A percentile compares a stretch with the other conserved stretches of the same genome.
phyloP scores from a whole-genome alignment of 2,329 filamentous ascomycete species.

The Zymoseptoria ardabiliae region DNA sequence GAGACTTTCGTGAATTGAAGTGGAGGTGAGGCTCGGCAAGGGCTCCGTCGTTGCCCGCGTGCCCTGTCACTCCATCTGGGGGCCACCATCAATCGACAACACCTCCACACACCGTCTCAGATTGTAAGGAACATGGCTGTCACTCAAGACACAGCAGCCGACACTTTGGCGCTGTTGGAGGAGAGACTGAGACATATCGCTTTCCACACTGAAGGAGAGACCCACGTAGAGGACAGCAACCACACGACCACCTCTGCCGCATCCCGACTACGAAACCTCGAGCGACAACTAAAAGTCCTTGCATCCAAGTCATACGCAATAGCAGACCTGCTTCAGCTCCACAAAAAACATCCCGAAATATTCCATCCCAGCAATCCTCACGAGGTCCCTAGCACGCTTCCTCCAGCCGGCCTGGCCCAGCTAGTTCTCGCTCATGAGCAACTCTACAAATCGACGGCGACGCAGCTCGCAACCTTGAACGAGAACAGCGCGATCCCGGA shows the following conservation, averaged over 20 bases:
- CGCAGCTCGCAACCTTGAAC: conserved; percentile 38
- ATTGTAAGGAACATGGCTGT: conserved; percentile 3
- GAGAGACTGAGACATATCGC: conserved; percentile 39
- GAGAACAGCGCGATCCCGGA: conserved; percentile 38
- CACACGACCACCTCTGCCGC: conserved; percentile 12
- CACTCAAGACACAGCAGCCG: conserved; percentile 9
- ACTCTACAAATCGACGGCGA: conserved; percentile 35
- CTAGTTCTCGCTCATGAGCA: conserved; percentile 40
- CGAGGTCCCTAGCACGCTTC: conserved; percentile 18
- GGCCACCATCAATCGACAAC: background rate
- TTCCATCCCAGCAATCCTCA: conserved; percentile 20
- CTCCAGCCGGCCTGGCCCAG: conserved; percentile 23
- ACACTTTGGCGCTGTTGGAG: conserved; percentile 38
- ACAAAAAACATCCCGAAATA: conserved; percentile 36
- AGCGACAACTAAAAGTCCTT: conserved; percentile 30
- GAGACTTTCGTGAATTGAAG: too few relatives aligned
- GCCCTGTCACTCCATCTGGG: background rate
- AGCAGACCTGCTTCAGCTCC: conserved; percentile 34
- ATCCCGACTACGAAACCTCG: conserved; percentile 22
- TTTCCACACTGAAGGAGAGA: conserved; percentile 34
- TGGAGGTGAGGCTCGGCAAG: background rate
- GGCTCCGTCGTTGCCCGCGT: background rate
- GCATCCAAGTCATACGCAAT: conserved; percentile 34
- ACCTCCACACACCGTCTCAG: background rate
- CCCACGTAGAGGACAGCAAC: background rate